Percentiles rank a stretch among this genome's conserved stretches.
Evolutionary conservation across 371 early-diverging fungal species (phyloP).

Genomic region (Parasitella parasitica): DNA sequence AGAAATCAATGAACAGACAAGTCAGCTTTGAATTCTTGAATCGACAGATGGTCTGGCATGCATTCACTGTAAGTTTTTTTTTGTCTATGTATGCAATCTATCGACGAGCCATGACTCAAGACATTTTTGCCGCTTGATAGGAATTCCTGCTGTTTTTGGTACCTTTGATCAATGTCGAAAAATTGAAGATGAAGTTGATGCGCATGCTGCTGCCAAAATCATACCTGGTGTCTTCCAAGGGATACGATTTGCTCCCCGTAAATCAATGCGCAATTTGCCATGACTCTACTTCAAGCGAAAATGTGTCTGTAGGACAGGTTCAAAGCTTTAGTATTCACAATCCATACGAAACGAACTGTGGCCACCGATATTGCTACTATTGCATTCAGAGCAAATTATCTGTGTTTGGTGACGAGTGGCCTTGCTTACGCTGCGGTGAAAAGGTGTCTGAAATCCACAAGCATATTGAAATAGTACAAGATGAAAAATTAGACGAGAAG

Average conservation of each 20-base stretch:
- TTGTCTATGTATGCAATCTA: not conserved
- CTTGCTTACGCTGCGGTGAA: conserved; percentile 79
- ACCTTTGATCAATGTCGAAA: conserved; percentile 80
- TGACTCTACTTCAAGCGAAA: conserved; percentile 42
- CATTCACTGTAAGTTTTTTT: conserved; percentile 74
- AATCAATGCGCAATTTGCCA: conserved; percentile 76
- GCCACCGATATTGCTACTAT: conserved; percentile 86
- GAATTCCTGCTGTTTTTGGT: conserved; percentile 89
- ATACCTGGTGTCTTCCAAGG: conserved; percentile 50
- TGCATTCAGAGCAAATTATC: conserved; percentile 81
- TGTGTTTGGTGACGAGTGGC: conserved; percentile 72
- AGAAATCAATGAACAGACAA: conserved; percentile 72
- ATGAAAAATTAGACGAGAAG: conserved; percentile 5
- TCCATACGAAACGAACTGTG: conserved; percentile 79
- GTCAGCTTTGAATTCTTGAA: conserved; percentile 93
- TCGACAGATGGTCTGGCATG: conserved; percentile 92
- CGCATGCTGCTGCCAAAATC: conserved; percentile 58
- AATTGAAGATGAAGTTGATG: conserved; percentile 62
- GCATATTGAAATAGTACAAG: conserved; percentile 37
- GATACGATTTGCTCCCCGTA: conserved; percentile 57
- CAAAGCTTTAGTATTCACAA: conserved; percentile 55
- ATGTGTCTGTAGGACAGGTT: conserved; percentile 29
- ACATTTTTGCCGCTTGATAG: conserved; percentile 33
- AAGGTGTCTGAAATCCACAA: conserved; percentile 55
- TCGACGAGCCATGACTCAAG: not conserved